These are phyloP conservation scores for Hordeum marinum DNA, from an alignment of 176 grass and related monocot genomes.

Conservation along the genomic window DNA sequence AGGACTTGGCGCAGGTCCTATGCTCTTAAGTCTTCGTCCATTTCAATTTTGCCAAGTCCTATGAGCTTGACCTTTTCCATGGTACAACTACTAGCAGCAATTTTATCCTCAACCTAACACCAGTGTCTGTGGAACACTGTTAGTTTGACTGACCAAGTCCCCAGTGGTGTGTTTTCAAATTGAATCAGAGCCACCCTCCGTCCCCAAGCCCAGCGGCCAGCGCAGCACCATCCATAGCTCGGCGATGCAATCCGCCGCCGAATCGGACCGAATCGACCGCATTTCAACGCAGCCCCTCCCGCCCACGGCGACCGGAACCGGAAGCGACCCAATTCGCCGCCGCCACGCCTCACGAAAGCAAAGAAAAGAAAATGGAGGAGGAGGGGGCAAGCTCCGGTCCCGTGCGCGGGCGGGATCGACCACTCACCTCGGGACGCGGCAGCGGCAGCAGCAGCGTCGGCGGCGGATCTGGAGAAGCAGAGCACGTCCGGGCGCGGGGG, in stretches of 20 bases:
- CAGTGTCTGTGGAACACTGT: background rate
- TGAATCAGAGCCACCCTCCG: background rate
- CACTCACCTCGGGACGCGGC: background rate
- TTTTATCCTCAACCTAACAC: background rate
- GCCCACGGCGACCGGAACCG: background rate
- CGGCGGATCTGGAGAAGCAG: background rate
- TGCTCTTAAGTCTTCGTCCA: background rate
- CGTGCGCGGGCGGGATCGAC: background rate
- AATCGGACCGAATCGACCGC: background rate
- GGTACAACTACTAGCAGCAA: background rate
- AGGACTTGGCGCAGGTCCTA: too few relatives aligned
- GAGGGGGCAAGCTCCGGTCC: background rate
- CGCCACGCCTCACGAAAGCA: too few relatives aligned
- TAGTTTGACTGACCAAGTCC: background rate
- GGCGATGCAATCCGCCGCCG: background rate
- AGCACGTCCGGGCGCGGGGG: background rate
- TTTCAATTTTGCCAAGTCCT: background rate
- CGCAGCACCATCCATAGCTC: background rate
- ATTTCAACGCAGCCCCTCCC: background rate
- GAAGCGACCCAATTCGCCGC: background rate
- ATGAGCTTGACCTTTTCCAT: background rate
- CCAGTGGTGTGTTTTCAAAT: background rate
- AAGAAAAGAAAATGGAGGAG: background rate
- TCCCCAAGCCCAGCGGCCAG: background rate
- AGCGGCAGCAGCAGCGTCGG: background rate